phyloP scores from a whole-genome alignment of 495 filamentous ascomycete genomes.

The Aspergillus asperescens region DNA sequence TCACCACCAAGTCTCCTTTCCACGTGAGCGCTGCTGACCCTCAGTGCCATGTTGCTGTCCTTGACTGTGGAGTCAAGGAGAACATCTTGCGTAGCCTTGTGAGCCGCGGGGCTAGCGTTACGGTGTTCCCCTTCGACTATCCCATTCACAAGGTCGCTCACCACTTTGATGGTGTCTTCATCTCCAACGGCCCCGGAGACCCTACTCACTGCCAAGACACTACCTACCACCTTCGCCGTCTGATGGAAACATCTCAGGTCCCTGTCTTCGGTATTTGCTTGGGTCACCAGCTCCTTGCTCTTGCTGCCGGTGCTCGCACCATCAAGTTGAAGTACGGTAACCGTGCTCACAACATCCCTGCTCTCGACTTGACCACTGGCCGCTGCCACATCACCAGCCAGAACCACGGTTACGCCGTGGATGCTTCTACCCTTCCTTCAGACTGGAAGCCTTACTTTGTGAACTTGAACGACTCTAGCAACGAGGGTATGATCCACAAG shows the following conservation, averaged over 20 bases:
- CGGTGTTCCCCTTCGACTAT: slow-evolving; percentile 91
- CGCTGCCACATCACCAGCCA: slow-evolving; percentile 97
- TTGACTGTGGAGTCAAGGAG: slow-evolving; percentile 99
- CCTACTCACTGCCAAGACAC: slow-evolving; percentile 93
- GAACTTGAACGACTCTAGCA: slow-evolving; percentile 92
- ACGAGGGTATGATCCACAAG: slow-evolving; percentile 92
- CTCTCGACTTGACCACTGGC: slow-evolving; percentile 87
- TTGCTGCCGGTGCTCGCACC: slow-evolving; percentile 78
- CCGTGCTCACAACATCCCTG: slow-evolving; percentile 96
- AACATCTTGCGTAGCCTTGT: slow-evolving; percentile 96
- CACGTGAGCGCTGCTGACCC: slow-evolving; percentile 76
- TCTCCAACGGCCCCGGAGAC: slow-evolving; percentile 94
- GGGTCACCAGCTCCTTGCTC: slow-evolving; percentile 73
- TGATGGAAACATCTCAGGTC: slow-evolving; percentile 85
- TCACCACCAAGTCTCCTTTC: slow-evolving; percentile 97
- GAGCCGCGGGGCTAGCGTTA: slow-evolving; percentile 77
- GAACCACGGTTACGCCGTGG: slow-evolving; percentile 98
- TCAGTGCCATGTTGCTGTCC: slow-evolving; percentile 83
- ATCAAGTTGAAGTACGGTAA: slow-evolving; percentile 98
- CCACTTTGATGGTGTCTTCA: slow-evolving; percentile 97
- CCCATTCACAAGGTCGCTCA: slow-evolving; percentile 96
- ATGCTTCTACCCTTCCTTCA: slow-evolving; percentile 69
- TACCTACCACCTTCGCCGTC: slow-evolving; percentile 76
- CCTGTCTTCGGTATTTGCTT: slow-evolving; percentile 98
- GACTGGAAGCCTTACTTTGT: slow-evolving; percentile 98